phyloP scores from a whole-genome alignment of 768 basidiomycete genomes.

The Phanerochaete carnosa region DNA sequence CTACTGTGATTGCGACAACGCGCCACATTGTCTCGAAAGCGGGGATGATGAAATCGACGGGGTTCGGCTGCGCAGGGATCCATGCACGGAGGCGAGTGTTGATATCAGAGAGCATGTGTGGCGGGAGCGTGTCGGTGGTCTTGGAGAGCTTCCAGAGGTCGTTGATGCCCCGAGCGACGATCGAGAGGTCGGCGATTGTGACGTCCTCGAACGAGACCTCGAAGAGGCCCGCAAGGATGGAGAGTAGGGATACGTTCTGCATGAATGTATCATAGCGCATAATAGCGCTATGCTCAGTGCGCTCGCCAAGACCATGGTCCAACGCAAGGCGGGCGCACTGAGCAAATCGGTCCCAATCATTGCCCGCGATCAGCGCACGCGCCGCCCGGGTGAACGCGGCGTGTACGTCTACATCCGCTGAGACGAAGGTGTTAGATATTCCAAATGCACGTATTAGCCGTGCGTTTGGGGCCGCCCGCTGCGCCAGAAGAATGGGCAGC shows the following conservation, averaged over 20 bases:
- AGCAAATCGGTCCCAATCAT: constrained; percentile 33
- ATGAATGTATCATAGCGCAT: constrained; percentile 32
- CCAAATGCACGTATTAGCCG: constrained; percentile 19
- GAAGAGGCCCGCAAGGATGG: constrained; percentile 42
- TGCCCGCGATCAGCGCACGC: background rate
- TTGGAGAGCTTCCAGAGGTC: constrained; percentile 47
- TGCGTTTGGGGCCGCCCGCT: constrained; percentile 18
- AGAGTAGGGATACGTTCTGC: constrained; percentile 41
- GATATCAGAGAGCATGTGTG: constrained; percentile 30
- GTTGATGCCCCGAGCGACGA: constrained; percentile 41
- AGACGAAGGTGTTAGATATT: constrained; percentile 53
- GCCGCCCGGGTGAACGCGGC: constrained; percentile 30
- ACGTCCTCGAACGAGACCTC: constrained; percentile 28
- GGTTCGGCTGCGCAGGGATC: constrained; percentile 35
- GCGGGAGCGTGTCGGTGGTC: constrained; percentile 26
- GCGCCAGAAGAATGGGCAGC: constrained; percentile 3
- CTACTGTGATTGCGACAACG: constrained; percentile 44
- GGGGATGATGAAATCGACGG: constrained; percentile 53
- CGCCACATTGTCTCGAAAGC: constrained; percentile 65
- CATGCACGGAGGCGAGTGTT: constrained; percentile 37
- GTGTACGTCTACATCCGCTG: constrained; percentile 32
- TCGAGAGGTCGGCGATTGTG: constrained; percentile 29
- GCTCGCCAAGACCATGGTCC: background rate
- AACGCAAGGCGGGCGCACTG: constrained; percentile 29
- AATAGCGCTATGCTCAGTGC: too few species aligned